Percentiles rank a stretch among this genome's conserved stretches.
These are phyloP conservation scores for Cutaneotrichosporon sp. DNA, from an alignment of 1,284 basidiomycete species.

Conservation along the genomic window DNA sequence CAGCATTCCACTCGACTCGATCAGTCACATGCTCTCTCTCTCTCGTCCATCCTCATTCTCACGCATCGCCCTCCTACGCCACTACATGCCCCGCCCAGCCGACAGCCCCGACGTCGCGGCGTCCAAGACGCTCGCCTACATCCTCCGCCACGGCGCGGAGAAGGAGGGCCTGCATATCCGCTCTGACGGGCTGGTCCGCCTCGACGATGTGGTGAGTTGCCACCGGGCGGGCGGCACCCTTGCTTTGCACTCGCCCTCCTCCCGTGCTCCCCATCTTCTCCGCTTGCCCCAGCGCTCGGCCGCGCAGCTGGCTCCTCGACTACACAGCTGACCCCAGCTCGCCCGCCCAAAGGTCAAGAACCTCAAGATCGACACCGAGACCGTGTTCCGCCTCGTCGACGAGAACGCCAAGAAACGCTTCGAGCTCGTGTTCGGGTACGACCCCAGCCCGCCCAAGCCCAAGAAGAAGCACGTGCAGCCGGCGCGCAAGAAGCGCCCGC, in stretches of 20 bases:
- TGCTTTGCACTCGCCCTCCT: background rate
- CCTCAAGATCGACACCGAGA: slow-evolving; percentile 58
- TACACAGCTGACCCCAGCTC: slow-evolving; percentile 54
- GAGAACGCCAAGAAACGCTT: slow-evolving; percentile 78
- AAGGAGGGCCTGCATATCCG: slow-evolving; percentile 73
- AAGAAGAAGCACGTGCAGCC: slow-evolving; percentile 24
- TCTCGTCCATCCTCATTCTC: background rate
- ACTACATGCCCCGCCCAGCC: slow-evolving; percentile 46
- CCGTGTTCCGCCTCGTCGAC: slow-evolving; percentile 70
- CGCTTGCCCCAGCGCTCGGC: too few species aligned
- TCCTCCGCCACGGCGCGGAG: slow-evolving; percentile 79
- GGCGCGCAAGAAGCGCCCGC: slow-evolving; percentile 25
- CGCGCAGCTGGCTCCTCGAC: background rate
- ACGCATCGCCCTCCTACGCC: background rate
- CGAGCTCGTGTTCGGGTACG: slow-evolving; percentile 64
- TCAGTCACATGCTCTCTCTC: background rate
- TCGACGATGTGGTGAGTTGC: slow-evolving; percentile 68
- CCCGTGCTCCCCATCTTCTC: too few species aligned
- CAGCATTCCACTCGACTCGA: background rate
- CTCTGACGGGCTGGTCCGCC: slow-evolving; percentile 73
- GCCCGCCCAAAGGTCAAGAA: slow-evolving; percentile 60
- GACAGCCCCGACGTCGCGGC: slow-evolving; percentile 58
- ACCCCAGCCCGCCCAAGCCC: slow-evolving; percentile 48
- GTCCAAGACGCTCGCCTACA: slow-evolving; percentile 79
- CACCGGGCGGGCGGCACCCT: background rate